A percentile compares a stretch with the other conserved stretches of the same genome.
Evolutionary conservation across 1,284 basidiomycete genomes (phyloP).

Genomic region (Bjerkandera adusta): DNA sequence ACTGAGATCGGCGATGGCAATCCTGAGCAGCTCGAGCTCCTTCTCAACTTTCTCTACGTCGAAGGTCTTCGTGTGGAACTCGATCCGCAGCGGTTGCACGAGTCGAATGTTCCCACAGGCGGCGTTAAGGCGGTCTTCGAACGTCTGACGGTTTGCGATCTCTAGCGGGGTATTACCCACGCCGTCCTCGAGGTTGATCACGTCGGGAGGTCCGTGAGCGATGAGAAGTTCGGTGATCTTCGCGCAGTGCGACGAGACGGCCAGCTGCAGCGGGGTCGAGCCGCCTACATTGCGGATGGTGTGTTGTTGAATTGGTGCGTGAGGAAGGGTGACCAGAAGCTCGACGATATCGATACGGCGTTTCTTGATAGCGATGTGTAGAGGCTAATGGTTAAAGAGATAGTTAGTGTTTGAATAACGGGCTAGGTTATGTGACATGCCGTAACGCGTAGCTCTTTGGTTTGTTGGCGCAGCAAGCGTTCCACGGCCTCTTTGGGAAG

Average conservation of each 20-base stretch:
- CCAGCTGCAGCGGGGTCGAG: conserved; percentile 45
- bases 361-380: conserved; percentile 44
- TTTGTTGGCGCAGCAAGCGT: conserved; percentile 42
- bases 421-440: conserved; percentile 30
- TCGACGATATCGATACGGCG: conserved; percentile 26
- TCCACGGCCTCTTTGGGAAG: conserved; percentile 46
- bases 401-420: neutral
- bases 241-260: conserved; percentile 32
- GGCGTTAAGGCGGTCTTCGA: conserved; percentile 15
- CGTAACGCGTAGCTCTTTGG: conserved; percentile 42
- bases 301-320: conserved; percentile 33
- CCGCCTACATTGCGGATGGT: conserved; percentile 41
- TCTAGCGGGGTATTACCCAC: conserved; percentile 55
- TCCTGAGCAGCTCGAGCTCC: conserved; percentile 33
- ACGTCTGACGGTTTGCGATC: conserved; percentile 28
- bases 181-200: conserved; percentile 46
- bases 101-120: conserved; percentile 5
- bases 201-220: conserved; percentile 34
- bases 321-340: conserved; percentile 35
- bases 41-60: conserved; percentile 19
- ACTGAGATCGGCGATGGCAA: conserved; percentile 32
- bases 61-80: conserved; percentile 5
- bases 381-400: conserved; percentile 36
- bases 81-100: neutral
- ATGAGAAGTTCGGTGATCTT: conserved; percentile 39